These are phyloP conservation scores for Aegilops tauschii DNA, from an alignment of 176 grass and related monocot species.

Conservation along the genomic window DNA sequence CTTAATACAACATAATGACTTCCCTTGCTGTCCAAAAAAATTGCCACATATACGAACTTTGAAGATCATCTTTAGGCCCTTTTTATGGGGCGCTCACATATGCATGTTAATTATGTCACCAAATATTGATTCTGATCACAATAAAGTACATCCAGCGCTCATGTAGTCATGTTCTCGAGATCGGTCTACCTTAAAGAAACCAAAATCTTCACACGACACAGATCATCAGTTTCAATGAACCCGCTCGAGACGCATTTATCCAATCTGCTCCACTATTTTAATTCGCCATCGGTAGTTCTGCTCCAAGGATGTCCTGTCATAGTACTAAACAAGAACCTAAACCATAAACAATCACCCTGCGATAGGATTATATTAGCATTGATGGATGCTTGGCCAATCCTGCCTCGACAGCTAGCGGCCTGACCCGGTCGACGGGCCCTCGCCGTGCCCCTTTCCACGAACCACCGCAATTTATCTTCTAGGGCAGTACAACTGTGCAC, in stretches of 20 bases:
- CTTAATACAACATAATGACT: too few species aligned
- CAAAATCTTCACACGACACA: constrained; percentile 12
- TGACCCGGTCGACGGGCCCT: not conserved
- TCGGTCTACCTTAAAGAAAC: constrained; percentile 11
- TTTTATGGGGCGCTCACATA: too few species aligned
- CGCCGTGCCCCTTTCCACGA: constrained; percentile 18
- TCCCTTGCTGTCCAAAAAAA: too few species aligned
- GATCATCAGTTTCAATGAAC: not conserved
- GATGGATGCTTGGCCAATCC: not conserved
- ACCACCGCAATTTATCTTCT: constrained; percentile 8
- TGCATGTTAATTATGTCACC: not conserved
- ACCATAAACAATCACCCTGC: not conserved
- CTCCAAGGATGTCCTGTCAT: not conserved
- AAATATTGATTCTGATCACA: not conserved
- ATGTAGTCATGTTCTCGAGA: constrained; percentile 2
- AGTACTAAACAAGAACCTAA: not conserved
- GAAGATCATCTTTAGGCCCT: too few species aligned
- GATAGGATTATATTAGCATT: constrained; percentile 30
- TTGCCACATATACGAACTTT: too few species aligned
- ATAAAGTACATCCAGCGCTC: not conserved
- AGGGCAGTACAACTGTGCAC: not conserved
- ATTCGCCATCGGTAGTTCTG: not conserved
- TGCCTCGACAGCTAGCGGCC: not conserved
- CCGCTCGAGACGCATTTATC: not conserved
- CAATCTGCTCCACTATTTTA: not conserved